Base-by-base conservation (phyloP, 2,329 filamentous ascomycete species). In the Claviceps lovelessii region DNA sequence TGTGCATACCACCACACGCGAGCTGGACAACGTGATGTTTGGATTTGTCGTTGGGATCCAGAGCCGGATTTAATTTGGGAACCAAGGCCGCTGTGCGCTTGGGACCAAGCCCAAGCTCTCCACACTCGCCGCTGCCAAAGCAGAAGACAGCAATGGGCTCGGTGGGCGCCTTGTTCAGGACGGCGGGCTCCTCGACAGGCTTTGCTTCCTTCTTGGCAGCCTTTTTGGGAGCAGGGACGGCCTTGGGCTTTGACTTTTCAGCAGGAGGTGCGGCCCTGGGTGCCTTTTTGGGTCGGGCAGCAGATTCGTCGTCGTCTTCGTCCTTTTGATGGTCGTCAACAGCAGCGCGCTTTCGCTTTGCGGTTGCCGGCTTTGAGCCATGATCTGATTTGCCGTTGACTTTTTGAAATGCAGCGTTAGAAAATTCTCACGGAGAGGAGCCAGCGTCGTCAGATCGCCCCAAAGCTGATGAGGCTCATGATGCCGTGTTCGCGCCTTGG, bases 1-100 rank as follows among this genome's bases (percentile, higher is more conserved):
- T 83, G 70, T 94, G 88, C 87, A 94, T 91, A 55, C 87, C 88
- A 57, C 88, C 88, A 57, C 84, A 83, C 52, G 86, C 83, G 55
- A 94, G 70, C 68, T 87, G 82, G 2, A 93, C 86, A 41, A 93
- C 79, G 39, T 86, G 75, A 9, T 84, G 83, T 56, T 81, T 80
- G 62, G 70, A 65, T 5, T 65, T 63, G 13, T 72, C 66, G 53
- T 88, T 83, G 60, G 89, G 86, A 65, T 90, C 90, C 60, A 90
- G 85, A 59, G 81, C 84, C 19, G 88, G 88, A 56, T 78, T 72
- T 61, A 81, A 81, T 82, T 49, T 52, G 41, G 55, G 53, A 7
- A 51, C 49, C 19, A 52, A 35, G n/a, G 51, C 33, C 6, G 45
- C 13, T 3, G 50, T 57, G 42, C 64, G 74, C 65, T 80, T 82